Evolutionary conservation across 768 basidiomycete species (phyloP), one percentile per base, ranked within the genome.

Genomic region (Suillus luteus): DNA sequence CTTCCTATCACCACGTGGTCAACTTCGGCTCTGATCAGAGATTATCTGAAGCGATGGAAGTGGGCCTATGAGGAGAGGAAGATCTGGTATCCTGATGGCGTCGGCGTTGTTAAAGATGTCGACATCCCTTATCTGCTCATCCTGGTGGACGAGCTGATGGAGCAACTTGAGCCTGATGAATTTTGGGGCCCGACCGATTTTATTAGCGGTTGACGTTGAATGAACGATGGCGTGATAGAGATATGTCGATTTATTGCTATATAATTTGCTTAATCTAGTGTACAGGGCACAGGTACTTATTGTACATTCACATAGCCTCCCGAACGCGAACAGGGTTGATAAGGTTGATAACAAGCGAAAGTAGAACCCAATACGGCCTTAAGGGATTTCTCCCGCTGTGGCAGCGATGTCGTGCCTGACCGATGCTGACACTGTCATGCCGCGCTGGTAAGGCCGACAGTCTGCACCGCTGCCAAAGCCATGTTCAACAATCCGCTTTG

Each of bases 61-160:
- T 91, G 90, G 90, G 89, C 89, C 1, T 78, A 80, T 40, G 75
- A 79, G 38, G 84, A 86, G 60, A 74, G 77, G 7, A 80, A 79
- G 63, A 69, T 81, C 62, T 89, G 87, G 87, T 75, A 75, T 35
- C 79, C 86, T 0, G 44, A 57, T 8, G 76, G 69, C 10, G 59
- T 66, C 27, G 87, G 86, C 0, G 77, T 79, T 5, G 66, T 80
- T 5, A 73, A 79, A 19, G 67, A 75, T 10, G 72, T 79, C 12
- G 74, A 79, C 64, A 59, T 77, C 9, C 65, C 73, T 2, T 83
- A 81, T 67, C 65, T 86, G 49, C 66, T 73, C 62, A 67, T 63
- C n/a, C 66, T 85, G 43, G 75, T 83, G 22, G 66, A 72, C 35
- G 80, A 82, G 15, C 75, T 85, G 11, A 74, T 71, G 60, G 67